These are phyloP conservation scores for Fallopia convolvulus DNA, from an alignment of 148 eudicot species.

Conservation along the genomic window DNA sequence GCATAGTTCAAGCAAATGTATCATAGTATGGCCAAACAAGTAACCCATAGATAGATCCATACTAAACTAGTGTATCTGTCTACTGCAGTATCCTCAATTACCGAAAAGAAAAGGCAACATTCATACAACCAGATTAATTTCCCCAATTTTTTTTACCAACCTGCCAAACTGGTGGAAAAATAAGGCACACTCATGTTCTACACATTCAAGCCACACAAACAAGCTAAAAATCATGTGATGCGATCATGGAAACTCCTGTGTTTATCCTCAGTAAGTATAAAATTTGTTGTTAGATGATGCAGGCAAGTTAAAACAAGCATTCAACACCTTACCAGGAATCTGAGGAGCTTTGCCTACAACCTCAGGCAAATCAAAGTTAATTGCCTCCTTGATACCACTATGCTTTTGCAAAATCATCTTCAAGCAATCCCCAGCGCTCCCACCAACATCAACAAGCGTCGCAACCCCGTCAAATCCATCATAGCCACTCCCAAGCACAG, in stretches of 20 bases:
- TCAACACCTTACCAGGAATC: constrained; percentile 30
- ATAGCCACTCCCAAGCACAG: constrained; percentile 34
- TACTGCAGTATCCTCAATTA: not conserved
- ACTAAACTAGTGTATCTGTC: no score
- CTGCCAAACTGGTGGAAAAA: not conserved
- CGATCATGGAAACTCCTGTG: no score
- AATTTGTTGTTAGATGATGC: not conserved
- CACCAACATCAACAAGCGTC: constrained; percentile 52
- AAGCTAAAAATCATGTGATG: not conserved
- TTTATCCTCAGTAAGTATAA: not conserved
- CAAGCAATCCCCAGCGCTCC: constrained; percentile 57
- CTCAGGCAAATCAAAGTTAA: constrained; percentile 54
- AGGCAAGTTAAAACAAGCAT: not conserved
- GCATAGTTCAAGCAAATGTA: not conserved
- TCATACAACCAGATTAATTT: no score
- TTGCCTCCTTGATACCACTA: constrained; percentile 34
- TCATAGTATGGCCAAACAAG: not conserved
- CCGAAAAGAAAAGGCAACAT: no score
- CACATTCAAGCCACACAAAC: not conserved
- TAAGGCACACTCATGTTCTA: not conserved
- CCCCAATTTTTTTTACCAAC: not conserved
- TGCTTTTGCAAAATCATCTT: constrained; percentile 39
- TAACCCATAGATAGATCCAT: not conserved
- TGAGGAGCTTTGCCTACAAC: constrained; percentile 49
- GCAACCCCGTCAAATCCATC: constrained; percentile 42